Conservation (phyloP, 2,329 filamentous ascomycete species). For the Xylaria sp. region DNA sequence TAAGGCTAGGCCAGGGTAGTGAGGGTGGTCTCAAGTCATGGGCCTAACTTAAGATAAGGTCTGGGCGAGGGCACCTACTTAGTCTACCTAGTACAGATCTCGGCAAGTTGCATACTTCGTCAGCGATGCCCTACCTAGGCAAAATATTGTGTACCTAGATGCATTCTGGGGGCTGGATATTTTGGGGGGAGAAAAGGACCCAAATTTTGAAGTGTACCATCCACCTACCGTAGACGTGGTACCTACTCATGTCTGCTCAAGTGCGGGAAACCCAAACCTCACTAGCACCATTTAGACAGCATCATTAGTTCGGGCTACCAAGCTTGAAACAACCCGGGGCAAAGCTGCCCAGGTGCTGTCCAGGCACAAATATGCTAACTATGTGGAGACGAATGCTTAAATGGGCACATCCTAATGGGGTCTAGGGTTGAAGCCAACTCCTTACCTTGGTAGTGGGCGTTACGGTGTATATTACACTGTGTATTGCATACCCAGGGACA, state of each 20-base stretch:
- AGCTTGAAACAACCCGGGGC: slow-evolving; percentile 17
- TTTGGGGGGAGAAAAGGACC: not conserved
- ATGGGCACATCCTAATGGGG: not conserved
- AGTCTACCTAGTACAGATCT: slow-evolving; percentile 26
- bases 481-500: no score
- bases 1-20: slow-evolving; percentile 1
- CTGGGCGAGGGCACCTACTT: not conserved
- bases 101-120: slow-evolving; percentile 22
- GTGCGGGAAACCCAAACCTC: not conserved
- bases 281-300: not conserved
- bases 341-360: not conserved
- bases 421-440: not conserved
- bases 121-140: no score
- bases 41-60: slow-evolving; percentile 4
- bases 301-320: slow-evolving; percentile 7
- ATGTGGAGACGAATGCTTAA: not conserved
- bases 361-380: not conserved
- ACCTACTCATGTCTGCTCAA: not conserved
- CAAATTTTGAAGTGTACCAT: not conserved
- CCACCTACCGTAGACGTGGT: not conserved
- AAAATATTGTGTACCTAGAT: not conserved
- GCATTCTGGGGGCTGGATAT: not conserved
- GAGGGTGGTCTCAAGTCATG: slow-evolving; percentile 11
- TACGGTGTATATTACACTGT: not conserved
- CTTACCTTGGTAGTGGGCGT: not conserved